A percentile compares a stretch with the other conserved stretches of the same genome.
phyloP scores from a whole-genome alignment of 768 basidiomycete genomes.

The Phlegmacium glaucopus region DNA sequence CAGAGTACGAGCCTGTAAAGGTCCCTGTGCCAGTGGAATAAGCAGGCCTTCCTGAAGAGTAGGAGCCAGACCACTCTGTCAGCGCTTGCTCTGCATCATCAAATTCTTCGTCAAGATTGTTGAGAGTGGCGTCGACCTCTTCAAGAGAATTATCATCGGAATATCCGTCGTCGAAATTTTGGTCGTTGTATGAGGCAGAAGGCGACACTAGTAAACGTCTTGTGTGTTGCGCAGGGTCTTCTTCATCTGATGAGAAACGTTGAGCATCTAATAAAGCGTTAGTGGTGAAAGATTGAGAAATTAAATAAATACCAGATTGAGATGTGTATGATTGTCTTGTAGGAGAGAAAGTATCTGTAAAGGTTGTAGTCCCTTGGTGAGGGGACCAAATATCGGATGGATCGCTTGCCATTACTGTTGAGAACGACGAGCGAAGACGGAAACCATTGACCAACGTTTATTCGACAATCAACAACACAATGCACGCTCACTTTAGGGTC shows the following conservation, averaged over 20 bases:
- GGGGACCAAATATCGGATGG: slow-evolving; percentile 58
- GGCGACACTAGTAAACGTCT: slow-evolving; percentile 57
- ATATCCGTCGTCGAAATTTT: slow-evolving; percentile 37
- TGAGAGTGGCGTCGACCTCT: slow-evolving; percentile 71
- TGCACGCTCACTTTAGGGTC: slow-evolving; percentile 21
- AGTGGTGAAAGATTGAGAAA: not conserved
- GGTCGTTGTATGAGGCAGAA: slow-evolving; percentile 31
- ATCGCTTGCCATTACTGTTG: slow-evolving; percentile 33
- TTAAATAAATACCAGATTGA: slow-evolving; percentile 43
- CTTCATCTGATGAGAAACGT: slow-evolving; percentile 45
- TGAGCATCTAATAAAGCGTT: slow-evolving; percentile 35
- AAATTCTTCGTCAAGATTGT: slow-evolving; percentile 63
- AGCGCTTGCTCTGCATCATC: slow-evolving; percentile 63
- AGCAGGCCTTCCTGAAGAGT: slow-evolving; percentile 37
- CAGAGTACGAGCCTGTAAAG: slow-evolving; percentile 31
- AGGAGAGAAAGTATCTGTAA: slow-evolving; percentile 44
- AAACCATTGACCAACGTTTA: slow-evolving; percentile 3
- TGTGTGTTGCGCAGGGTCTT: slow-evolving; percentile 44
- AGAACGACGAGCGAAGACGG: slow-evolving; percentile 6
- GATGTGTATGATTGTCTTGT: slow-evolving; percentile 58
- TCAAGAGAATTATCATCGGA: slow-evolving; percentile 58
- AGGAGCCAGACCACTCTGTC: slow-evolving; percentile 60
- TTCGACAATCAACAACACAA: not conserved
- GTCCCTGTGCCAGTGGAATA: slow-evolving; percentile 36
- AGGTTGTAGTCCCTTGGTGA: slow-evolving; percentile 53